These are phyloP conservation scores for Lippia alba DNA, from an alignment of 305 asterid species.

Conservation along the genomic window DNA sequence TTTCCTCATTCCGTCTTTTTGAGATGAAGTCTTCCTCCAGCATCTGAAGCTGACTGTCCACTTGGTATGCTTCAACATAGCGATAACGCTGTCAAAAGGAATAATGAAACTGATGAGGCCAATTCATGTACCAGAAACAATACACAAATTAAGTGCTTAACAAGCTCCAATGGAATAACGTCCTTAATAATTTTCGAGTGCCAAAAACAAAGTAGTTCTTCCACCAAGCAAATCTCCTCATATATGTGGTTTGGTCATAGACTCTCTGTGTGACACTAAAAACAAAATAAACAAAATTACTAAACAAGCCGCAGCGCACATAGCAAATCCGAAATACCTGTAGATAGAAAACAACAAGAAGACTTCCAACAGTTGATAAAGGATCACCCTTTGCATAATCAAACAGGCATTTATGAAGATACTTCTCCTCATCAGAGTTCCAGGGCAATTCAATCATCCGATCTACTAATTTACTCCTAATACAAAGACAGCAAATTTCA, in stretches of 20 bases:
- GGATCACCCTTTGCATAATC: conserved; percentile 76
- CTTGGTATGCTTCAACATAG: conserved; percentile 84
- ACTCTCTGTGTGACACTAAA: conserved; percentile 1
- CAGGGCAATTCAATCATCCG: conserved; percentile 94
- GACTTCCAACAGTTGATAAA: conserved; percentile 73
- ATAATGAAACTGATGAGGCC: conserved; percentile 29
- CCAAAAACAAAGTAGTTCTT: neutral
- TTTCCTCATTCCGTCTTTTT: conserved; percentile 49
- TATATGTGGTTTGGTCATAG: neutral
- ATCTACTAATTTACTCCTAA: conserved; percentile 79
- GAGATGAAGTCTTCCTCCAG: conserved; percentile 75
- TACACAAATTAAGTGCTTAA: conserved; percentile 10
- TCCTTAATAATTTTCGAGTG: conserved; percentile 18
- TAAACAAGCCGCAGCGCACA: neutral
- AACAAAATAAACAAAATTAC: neutral
- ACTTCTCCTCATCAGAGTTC: conserved; percentile 89
- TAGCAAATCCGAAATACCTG: conserved; percentile 61
- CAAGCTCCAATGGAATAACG: neutral
- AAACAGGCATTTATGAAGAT: conserved; percentile 79
- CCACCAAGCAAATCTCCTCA: neutral
- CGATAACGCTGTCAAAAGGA: conserved; percentile 72
- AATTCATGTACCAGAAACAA: conserved; percentile 9
- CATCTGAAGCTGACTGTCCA: conserved; percentile 68
- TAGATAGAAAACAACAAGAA: conserved; percentile 90
- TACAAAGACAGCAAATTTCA: conserved; percentile 87